These are phyloP conservation scores for Mangifera indica DNA, from an alignment of 345 rosid genomes.

Conservation along the genomic window DNA sequence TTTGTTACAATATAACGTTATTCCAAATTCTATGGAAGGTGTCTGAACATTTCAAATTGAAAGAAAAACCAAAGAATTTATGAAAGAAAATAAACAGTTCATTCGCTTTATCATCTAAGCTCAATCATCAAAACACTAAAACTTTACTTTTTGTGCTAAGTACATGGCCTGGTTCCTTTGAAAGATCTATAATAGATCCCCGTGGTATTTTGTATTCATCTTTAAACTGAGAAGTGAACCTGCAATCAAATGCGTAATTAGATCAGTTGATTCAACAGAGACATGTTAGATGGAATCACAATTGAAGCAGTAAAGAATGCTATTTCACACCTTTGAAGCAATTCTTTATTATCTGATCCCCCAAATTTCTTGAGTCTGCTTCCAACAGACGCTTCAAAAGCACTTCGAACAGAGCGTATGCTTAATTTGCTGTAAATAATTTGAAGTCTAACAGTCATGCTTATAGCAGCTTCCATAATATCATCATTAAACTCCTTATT, in stretches of 20 bases:
- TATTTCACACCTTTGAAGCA: conserved; percentile 68
- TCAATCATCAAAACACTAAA: conserved; percentile 10
- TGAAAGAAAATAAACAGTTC: neutral
- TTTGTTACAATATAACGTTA: neutral
- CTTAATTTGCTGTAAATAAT: conserved; percentile 70
- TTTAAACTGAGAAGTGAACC: conserved; percentile 83
- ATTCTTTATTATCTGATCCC: conserved; percentile 52
- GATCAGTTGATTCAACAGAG: neutral
- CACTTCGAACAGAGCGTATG: conserved; percentile 68
- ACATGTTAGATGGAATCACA: neutral
- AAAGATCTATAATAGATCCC: conserved; percentile 67
- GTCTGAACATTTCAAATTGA: neutral
- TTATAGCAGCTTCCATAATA: conserved; percentile 63
- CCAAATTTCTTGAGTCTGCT: conserved; percentile 74
- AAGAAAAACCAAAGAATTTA: neutral
- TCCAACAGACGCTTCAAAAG: conserved; percentile 85
- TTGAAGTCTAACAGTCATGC: conserved; percentile 75
- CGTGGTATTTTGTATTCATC: conserved; percentile 88
- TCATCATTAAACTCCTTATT: conserved; percentile 51
- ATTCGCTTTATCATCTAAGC: neutral
- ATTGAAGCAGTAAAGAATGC: too few species aligned
- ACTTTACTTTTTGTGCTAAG: conserved; percentile 45
- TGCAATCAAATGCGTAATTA: conserved; percentile 25
- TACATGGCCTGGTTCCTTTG: conserved; percentile 61
- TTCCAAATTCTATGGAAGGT: too few species aligned